A percentile compares a stretch with the other conserved stretches of the same genome.
Conservation (phyloP, 2,329 filamentous ascomycete genomes). For the Cladosporium cucumerinum region DNA sequence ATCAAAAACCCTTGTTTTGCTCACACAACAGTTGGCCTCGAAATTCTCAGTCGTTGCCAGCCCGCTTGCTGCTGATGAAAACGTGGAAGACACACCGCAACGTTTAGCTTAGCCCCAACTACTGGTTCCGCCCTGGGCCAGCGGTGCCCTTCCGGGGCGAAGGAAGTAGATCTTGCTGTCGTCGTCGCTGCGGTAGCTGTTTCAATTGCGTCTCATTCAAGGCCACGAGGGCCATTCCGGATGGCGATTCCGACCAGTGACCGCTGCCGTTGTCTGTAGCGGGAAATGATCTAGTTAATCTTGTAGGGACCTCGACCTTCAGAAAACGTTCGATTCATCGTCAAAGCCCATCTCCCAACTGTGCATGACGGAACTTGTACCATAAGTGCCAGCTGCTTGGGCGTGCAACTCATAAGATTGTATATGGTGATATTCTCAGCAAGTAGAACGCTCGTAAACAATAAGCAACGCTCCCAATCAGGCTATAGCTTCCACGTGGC, state of each 20-base stretch:
- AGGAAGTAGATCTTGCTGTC: slow-evolving; percentile 6
- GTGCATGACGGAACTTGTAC: not conserved
- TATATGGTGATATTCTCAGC: not conserved
- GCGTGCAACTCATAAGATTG: not conserved
- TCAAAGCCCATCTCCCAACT: not conserved
- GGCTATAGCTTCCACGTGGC: not conserved
- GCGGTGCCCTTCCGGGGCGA: not conserved
- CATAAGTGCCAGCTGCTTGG: not conserved
- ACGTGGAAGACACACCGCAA: slow-evolving; percentile 14
- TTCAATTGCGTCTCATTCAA: slow-evolving; percentile 5
- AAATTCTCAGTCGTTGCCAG: not conserved
- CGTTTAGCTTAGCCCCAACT: not conserved
- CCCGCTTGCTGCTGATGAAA: not conserved
- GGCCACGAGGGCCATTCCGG: not conserved
- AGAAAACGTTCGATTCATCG: not conserved
- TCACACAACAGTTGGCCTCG: not conserved
- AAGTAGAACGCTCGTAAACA: not conserved
- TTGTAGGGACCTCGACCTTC: slow-evolving; percentile 11
- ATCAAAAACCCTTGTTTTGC: not conserved
- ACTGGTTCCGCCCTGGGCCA: not conserved
- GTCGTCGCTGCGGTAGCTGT: slow-evolving; percentile 3
- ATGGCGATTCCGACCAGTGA: not conserved
- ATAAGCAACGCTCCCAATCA: not conserved
- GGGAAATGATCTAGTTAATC: slow-evolving; percentile 12
- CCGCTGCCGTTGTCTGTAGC: slow-evolving; percentile 4